Conservation (phyloP, 768 basidiomycete species). For the Daedalea quercina region DNA sequence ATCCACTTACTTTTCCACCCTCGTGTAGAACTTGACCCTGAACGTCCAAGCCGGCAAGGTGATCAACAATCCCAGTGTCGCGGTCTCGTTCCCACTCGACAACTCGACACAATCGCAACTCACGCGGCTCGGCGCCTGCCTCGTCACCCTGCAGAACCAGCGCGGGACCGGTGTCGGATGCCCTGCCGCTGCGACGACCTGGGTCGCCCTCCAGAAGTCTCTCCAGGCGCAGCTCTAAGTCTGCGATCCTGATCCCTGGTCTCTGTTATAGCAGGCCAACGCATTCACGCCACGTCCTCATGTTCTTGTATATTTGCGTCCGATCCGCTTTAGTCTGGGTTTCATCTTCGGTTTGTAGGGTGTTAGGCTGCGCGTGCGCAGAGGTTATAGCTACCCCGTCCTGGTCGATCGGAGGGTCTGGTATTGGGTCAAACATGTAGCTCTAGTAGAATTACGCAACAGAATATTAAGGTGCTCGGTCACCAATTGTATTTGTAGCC, state of each 20-base stretch:
- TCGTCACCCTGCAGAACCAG: slow-evolving; percentile 66
- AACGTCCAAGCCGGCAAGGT: slow-evolving; percentile 36
- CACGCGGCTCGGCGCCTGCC: slow-evolving; percentile 44
- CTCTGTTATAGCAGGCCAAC: not conserved
- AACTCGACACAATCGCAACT: slow-evolving; percentile 28
- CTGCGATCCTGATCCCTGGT: not conserved
- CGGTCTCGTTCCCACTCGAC: slow-evolving; percentile 37
- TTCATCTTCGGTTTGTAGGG: not conserved
- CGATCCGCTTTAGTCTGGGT: not conserved
- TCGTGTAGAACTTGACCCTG: slow-evolving; percentile 18
- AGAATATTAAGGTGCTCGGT: not conserved
- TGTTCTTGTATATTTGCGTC: not conserved
- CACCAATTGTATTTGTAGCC: not conserved
- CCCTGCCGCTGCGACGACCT: slow-evolving; percentile 57
- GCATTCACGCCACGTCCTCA: not conserved
- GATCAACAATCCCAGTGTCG: slow-evolving; percentile 33
- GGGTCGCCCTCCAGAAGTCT: slow-evolving; percentile 28
- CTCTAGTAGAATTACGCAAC: not conserved
- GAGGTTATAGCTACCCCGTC: not conserved
- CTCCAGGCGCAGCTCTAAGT: slow-evolving; percentile 4
- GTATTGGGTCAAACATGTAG: not conserved
- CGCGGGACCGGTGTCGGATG: slow-evolving; percentile 60
- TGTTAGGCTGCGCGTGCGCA: not conserved
- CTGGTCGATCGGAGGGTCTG: not conserved
- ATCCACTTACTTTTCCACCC: not conserved